Percentiles rank a stretch among this genome's conserved stretches.
Evolutionary conservation across 176 grass and related monocot species (phyloP).

Genomic region (Saccharum spontaneum): DNA sequence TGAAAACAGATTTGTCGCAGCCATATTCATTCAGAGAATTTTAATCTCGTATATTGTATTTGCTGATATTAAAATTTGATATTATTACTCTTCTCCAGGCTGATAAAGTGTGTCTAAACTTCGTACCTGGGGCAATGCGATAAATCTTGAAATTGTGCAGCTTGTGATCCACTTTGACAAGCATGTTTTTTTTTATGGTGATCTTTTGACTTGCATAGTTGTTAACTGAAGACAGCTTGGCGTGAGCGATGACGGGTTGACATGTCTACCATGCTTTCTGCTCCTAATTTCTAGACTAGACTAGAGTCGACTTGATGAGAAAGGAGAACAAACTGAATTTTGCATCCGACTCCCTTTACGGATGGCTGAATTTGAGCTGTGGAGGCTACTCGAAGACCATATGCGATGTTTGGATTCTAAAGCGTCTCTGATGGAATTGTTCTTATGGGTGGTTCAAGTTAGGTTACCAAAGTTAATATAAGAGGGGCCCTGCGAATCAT

Average conservation of each 20-base stretch:
- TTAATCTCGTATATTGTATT: constrained; percentile 39
- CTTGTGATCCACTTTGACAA: background rate
- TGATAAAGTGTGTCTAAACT: constrained; percentile 4
- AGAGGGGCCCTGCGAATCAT: background rate
- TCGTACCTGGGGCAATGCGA: background rate
- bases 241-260: constrained; percentile 17
- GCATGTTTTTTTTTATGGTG: background rate
- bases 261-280: background rate
- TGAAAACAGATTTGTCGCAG: constrained; percentile 20
- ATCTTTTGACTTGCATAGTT: too few relatives aligned
- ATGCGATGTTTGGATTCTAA: background rate
- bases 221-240: constrained; percentile 18
- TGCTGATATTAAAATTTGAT: constrained; percentile 28
- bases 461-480: constrained; percentile 33
- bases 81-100: background rate
- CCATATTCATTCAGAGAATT: constrained; percentile 8
- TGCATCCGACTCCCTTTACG: background rate
- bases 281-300: background rate
- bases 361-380: background rate
- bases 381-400: background rate
- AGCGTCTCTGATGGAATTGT: background rate
- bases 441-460: constrained; percentile 28
- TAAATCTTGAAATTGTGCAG: background rate
- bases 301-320: constrained; percentile 7
- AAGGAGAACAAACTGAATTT: background rate